Evolutionary conservation across 2,329 filamentous ascomycete species (phyloP).

Genomic region (Aspergillus brunneoviolaceus): DNA sequence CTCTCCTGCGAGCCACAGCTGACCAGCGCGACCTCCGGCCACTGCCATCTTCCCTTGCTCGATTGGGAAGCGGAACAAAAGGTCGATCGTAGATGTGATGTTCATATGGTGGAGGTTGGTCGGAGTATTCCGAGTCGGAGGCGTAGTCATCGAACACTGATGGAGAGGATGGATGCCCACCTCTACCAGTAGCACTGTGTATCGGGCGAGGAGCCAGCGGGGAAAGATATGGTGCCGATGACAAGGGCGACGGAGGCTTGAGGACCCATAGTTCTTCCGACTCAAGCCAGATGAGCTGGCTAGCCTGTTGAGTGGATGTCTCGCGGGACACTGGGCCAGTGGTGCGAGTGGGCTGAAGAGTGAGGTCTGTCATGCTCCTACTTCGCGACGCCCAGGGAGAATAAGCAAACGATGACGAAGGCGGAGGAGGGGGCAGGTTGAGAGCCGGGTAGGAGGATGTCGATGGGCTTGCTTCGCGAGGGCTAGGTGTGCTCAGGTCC

Average conservation of each 20-base stretch:
- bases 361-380: slow-evolving; percentile 4
- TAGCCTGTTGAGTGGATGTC: slow-evolving; percentile 7
- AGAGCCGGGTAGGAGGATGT: background rate
- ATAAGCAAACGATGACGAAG: background rate
- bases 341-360: slow-evolving; percentile 1
- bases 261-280: slow-evolving; percentile 31
- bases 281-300: slow-evolving; percentile 33
- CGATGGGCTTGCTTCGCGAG: background rate
- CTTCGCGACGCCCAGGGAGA: background rate
- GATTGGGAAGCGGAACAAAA: slow-evolving; percentile 6
- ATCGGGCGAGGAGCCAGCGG: background rate
- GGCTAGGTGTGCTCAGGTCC: background rate
- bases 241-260: background rate
- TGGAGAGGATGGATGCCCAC: background rate
- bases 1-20: slow-evolving; percentile 22
- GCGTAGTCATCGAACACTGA: background rate
- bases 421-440: slow-evolving; percentile 2
- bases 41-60: background rate
- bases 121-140: slow-evolving; percentile 1
- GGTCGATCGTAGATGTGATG: slow-evolving; percentile 24
- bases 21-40: slow-evolving; percentile 25
- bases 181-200: background rate
- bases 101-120: slow-evolving; percentile 31
- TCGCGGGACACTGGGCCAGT: background rate
- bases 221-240: background rate